Conservation (phyloP, 768 basidiomycete species). For the Neoboletus magnificus region DNA sequence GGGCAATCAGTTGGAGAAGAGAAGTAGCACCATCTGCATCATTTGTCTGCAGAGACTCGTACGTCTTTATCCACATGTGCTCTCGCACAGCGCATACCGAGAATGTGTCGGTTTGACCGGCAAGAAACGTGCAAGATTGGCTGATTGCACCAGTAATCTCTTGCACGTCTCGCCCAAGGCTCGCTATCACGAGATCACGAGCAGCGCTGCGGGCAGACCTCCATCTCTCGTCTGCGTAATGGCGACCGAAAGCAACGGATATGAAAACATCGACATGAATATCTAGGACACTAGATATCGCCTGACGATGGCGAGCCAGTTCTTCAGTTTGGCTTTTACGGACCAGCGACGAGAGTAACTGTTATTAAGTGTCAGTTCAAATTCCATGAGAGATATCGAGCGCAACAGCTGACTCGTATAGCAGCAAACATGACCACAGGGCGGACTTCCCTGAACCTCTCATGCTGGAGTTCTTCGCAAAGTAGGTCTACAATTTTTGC, state of each 20-base stretch:
- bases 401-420: slow-evolving; percentile 50
- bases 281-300: slow-evolving; percentile 40
- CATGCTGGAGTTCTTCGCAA: slow-evolving; percentile 79
- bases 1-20: slow-evolving; percentile 56
- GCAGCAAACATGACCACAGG: slow-evolving; percentile 60
- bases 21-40: slow-evolving; percentile 59
- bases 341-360: slow-evolving; percentile 36
- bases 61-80: slow-evolving; percentile 68
- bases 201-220: slow-evolving; percentile 37
- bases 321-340: slow-evolving; percentile 33
- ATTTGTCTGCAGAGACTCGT: slow-evolving; percentile 51
- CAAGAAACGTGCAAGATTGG: slow-evolving; percentile 34
- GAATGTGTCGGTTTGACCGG: slow-evolving; percentile 29
- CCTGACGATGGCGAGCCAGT: slow-evolving; percentile 23
- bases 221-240: slow-evolving; percentile 42
- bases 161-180: slow-evolving; percentile 34
- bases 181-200: slow-evolving; percentile 38
- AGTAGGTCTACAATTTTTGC: slow-evolving; percentile 71
- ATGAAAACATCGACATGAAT: slow-evolving; percentile 50
- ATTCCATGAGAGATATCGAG: background rate
- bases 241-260: slow-evolving; percentile 43
- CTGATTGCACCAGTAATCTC: slow-evolving; percentile 31
- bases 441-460: slow-evolving; percentile 58
- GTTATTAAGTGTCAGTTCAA: slow-evolving; percentile 5
- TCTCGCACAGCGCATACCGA: slow-evolving; percentile 43